Evolutionary conservation across 2,329 filamentous ascomycete species (phyloP).

Genomic region (Alternaria panax): DNA sequence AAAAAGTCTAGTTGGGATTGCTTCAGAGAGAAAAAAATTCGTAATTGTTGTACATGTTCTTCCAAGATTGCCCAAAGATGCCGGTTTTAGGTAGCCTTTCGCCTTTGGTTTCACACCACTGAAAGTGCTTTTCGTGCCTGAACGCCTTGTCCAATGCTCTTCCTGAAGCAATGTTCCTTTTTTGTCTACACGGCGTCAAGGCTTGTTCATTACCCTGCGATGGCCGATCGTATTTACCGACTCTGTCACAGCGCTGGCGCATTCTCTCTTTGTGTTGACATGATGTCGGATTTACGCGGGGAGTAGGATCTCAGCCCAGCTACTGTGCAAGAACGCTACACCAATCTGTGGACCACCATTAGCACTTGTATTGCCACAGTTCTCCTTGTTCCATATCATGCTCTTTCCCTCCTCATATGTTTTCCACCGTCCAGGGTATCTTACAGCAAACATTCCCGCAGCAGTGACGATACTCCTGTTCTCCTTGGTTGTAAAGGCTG

Average conservation of each 20-base stretch:
- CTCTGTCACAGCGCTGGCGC: not conserved
- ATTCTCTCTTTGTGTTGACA: not conserved
- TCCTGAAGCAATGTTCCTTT: not conserved
- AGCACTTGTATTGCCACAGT: conserved; percentile 19
- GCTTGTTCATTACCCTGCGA: not conserved
- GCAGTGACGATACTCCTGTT: conserved; percentile 59
- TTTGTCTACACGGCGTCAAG: conserved; percentile 7
- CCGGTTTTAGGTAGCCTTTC: not conserved
- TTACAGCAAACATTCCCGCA: conserved; percentile 60
- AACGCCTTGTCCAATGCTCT: conserved; percentile 3
- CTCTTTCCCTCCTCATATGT: not conserved
- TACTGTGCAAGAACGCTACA: conserved; percentile 61
- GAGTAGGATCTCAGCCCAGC: conserved; percentile 60
- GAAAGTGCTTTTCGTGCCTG: conserved; percentile 4
- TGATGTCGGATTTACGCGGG: conserved; percentile 52
- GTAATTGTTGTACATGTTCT: conserved; percentile 6
- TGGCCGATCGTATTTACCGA: not conserved
- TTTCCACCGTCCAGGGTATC: conserved; percentile 24
- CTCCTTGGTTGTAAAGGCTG: conserved; percentile 55
- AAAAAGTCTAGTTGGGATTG: not conserved
- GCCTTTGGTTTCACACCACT: not conserved
- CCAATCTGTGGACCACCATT: conserved; percentile 51
- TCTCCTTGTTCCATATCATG: not conserved
- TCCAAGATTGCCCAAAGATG: not conserved
- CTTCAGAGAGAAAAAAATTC: not conserved